phyloP scores from a whole-genome alignment of 306 rosid genomes.

The Urtica urens region DNA sequence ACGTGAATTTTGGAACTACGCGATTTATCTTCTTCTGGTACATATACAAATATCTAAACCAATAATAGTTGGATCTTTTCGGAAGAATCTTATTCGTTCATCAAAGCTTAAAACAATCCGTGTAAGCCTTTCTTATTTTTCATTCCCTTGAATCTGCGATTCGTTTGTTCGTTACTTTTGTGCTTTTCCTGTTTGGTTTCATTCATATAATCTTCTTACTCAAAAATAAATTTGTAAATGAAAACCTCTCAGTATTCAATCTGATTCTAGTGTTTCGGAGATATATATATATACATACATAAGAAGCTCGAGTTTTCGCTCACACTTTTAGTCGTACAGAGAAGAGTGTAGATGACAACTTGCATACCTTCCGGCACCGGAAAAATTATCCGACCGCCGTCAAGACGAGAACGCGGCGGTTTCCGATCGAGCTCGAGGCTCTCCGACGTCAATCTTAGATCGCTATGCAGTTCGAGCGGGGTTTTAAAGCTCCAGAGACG shows the following conservation, averaged over 20 bases:
- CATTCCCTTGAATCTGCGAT: conserved; percentile 4
- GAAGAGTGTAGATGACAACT: conserved; percentile 48
- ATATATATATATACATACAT: background rate
- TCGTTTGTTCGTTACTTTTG: background rate
- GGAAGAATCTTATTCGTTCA: background rate
- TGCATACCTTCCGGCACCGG: conserved; percentile 49
- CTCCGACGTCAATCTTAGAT: conserved; percentile 29
- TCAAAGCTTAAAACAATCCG: conserved; percentile 5
- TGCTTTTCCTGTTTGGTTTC: background rate
- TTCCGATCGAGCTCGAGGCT: conserved; percentile 31
- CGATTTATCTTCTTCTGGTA: no score
- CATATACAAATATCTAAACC: no score
- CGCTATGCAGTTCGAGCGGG: conserved; percentile 50
- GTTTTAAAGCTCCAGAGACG: conserved; percentile 40
- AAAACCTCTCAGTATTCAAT: no score
- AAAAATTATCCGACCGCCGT: conserved; percentile 22
- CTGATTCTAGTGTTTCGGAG: no score
- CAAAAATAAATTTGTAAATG: no score
- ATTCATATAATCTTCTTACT: no score
- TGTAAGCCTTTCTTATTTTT: conserved; percentile 6
- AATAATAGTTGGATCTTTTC: no score
- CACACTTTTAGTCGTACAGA: conserved; percentile 16
- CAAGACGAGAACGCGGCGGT: conserved; percentile 35
- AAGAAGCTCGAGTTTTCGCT: no score
- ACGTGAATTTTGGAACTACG: conserved; percentile 1